Evolutionary conservation across 2,329 filamentous ascomycete species (phyloP).

Genomic region (Coccinonectria pachysandricola): DNA sequence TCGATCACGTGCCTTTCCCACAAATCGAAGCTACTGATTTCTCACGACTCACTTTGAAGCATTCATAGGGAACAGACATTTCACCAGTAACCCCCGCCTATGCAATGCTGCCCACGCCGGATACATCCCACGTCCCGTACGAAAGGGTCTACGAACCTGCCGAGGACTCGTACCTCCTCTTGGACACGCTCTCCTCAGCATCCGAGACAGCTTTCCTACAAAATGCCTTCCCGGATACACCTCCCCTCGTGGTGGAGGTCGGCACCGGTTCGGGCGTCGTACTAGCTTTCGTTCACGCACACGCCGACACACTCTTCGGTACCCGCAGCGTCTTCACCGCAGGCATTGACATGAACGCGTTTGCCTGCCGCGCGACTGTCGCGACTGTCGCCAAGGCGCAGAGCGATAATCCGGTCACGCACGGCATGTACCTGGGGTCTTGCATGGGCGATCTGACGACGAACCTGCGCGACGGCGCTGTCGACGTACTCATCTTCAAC

Average conservation of each 20-base stretch:
- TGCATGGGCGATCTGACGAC: constrained; percentile 60
- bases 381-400: constrained; percentile 52
- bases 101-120: constrained; percentile 82
- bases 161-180: constrained; percentile 88
- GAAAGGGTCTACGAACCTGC: constrained; percentile 87
- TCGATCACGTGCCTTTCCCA: constrained; percentile 15
- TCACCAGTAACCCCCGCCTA: background rate
- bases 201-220: constrained; percentile 61
- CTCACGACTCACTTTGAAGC: constrained; percentile 9
- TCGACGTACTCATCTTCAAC: constrained; percentile 92
- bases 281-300: constrained; percentile 74
- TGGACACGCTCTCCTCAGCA: constrained; percentile 75
- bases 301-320: constrained; percentile 63
- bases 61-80: constrained; percentile 8
- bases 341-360: constrained; percentile 74
- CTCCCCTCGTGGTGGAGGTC: constrained; percentile 68
- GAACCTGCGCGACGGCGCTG: constrained; percentile 42
- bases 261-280: constrained; percentile 90
- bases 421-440: constrained; percentile 51
- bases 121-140: constrained; percentile 84
- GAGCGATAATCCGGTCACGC: constrained; percentile 23
- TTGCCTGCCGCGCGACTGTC: constrained; percentile 68
- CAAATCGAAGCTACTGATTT: constrained; percentile 3
- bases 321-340: constrained; percentile 58
- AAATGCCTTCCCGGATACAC: constrained; percentile 43